Evolutionary conservation across 2,329 filamentous ascomycete species (phyloP), one percentile per base, ranked within the genome.

Genomic region (Harringtonia lauricola): DNA sequence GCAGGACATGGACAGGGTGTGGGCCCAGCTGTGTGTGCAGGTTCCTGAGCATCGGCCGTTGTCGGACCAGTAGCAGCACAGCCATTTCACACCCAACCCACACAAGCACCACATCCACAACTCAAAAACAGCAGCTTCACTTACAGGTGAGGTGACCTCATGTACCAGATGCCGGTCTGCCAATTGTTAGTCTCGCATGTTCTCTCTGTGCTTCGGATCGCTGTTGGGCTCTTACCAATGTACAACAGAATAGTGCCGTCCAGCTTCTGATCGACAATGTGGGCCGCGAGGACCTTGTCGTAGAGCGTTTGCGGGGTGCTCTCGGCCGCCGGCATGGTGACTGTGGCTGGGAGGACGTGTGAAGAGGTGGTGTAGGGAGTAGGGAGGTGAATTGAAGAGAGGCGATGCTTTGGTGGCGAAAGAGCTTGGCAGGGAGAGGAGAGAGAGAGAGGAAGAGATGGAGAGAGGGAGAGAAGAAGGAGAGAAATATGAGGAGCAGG

Each of bases 211-310:
- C n/a, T n/a, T n/a, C n/a, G n/a, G n/a, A n/a, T n/a, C n/a, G n/a
- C n/a, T n/a, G n/a, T n/a, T n/a, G n/a, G n/a, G n/a, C n/a, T 24
- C 78, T 54, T 71, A 88, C 87, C 87, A 60, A 96, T 96, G 64
- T 96, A 96, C 47, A 96, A 74, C 52, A 95, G 70, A 56, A 94
- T 72, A 46, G 89, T 95, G 65, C 90, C 90, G 66, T 96, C 90
- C 44, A 87, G 78, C 74, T 89, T 86, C 76, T 94, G 85, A 59
- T 95, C 86, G 59, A 98, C 89, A 57, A 96, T 83, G 64, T 98
- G 92, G 68, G 83, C 83, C 57, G 86, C 79, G 57, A 96, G 83
- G 65, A 96, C 89, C 80, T 96, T 96, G 75, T 96, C 90, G 69
- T 96, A 96, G 59, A 95, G 75, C 55, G 89, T 95, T 66, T 81